Base-by-base conservation (phyloP, 176 grass and related monocot genomes). In the Ananas comosus region DNA sequence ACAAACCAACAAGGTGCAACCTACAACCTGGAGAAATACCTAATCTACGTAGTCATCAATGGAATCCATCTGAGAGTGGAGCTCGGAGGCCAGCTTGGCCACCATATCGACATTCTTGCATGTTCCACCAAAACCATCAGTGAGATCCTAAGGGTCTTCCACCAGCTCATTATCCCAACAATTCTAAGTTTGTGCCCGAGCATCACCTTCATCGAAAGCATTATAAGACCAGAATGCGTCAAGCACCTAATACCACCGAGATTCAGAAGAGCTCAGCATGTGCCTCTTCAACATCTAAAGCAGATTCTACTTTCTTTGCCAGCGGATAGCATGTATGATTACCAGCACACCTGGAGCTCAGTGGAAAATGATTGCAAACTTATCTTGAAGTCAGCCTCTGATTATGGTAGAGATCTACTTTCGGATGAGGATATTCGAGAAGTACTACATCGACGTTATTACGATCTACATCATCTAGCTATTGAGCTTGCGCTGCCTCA, bases 381-480 rank as follows among this genome's bases (percentile, higher is more conserved):
- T 11, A 74, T 97, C 65, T 83, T 92, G 72, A 74, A 71, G 48
- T 76, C 82, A 65, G 84, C 70, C 56, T 90, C 72, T 51, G 79
- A 92, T 72, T 88, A 85, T 76, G 79, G 79, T 11, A 90, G 84
- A 81, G 84, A 90, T 66, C 67, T 92, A 56, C 77, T 97, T 51
- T 92, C 89, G 25, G 89, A 92, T 72, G 84, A 90, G 63, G 86
- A 97, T 21, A 92, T 97, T 67, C 83, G 75, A 64, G 88, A 97
- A 76, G 86, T 97, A 53, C 57, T 97, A 48, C 88, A 92, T 64
- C 81, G 79, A 0, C 74, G 93, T 67, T 97, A 90, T 66, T 79
- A 97, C 69, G 93, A 97, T 85, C 75, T 97, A 73, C 89, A 97
- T 42, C 87, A 90, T 70, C 84, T 97, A 0, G 89, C 93, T 63